A percentile compares a stretch with the other conserved stretches of the same genome.
phyloP scores from a whole-genome alignment of 2,329 filamentous ascomycete genomes.

The Domatiomyces catenatus region DNA sequence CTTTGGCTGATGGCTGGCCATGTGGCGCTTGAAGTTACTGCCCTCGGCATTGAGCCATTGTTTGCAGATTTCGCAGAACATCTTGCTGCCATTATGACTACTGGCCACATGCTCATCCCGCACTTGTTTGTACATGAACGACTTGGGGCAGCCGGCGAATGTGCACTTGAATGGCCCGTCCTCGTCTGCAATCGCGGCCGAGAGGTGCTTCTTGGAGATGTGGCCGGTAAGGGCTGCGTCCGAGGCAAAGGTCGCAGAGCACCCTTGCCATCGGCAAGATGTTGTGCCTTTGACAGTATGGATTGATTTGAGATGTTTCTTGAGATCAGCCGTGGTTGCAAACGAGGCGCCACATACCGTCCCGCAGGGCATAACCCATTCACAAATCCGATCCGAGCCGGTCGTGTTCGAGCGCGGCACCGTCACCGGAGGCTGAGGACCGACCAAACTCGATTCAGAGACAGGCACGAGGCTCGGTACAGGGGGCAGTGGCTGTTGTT shows the following conservation, averaged over 20 bases:
- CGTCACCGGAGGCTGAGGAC: neutral
- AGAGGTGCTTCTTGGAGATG: conserved; percentile 17
- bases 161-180: conserved; percentile 17
- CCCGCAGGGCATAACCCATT: conserved; percentile 18
- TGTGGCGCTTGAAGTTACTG: conserved; percentile 16
- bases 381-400: conserved; percentile 3
- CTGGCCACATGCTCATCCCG: conserved; percentile 15
- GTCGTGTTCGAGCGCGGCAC: neutral
- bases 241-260: conserved; percentile 14
- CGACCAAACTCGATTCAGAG: neutral
- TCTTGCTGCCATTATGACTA: conserved; percentile 14
- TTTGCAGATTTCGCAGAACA: conserved; percentile 16
- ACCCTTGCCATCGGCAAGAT: conserved; percentile 14
- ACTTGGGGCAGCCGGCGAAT: conserved; percentile 15
- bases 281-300: conserved; percentile 14
- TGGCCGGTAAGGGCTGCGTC: conserved; percentile 17
- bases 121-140: conserved; percentile 18
- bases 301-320: conserved; percentile 16
- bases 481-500: neutral
- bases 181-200: conserved; percentile 2
- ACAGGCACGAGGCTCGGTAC: neutral
- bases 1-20: conserved; percentile 16
- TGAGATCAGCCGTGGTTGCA: conserved; percentile 14
- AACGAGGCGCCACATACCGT: conserved; percentile 15
- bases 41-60: conserved; percentile 17